Evolutionary conservation across 2,329 filamentous ascomycete species (phyloP).

Genomic region (Didymella exigua): DNA sequence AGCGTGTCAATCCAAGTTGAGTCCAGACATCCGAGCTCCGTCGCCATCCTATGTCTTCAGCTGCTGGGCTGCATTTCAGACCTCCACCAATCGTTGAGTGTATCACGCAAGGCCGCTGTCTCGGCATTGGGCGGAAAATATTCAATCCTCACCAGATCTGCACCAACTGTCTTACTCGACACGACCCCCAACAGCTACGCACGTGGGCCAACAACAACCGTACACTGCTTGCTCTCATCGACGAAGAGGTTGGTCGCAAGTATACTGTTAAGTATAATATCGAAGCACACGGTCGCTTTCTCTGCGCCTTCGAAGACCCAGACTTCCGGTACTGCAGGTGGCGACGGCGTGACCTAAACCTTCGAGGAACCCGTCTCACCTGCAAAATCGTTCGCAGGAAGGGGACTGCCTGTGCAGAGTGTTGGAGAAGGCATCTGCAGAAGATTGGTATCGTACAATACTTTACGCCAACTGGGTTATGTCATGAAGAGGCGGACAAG

Average conservation of each 20-base stretch:
- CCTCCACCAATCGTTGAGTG: slow-evolving; percentile 35
- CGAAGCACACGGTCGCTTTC: slow-evolving; percentile 28
- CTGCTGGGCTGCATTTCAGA: slow-evolving; percentile 24
- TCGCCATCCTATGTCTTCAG: slow-evolving; percentile 27
- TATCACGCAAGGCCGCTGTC: slow-evolving; percentile 26
- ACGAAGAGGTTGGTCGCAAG: slow-evolving; percentile 28
- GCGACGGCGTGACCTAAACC: slow-evolving; percentile 33
- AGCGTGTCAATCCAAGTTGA: slow-evolving; percentile 21
- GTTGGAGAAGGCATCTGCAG: slow-evolving; percentile 31
- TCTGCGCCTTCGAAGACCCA: slow-evolving; percentile 38
- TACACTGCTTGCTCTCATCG: slow-evolving; percentile 21
- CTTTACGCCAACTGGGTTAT: slow-evolving; percentile 36
- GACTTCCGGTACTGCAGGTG: slow-evolving; percentile 34
- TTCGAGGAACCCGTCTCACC: slow-evolving; percentile 28
- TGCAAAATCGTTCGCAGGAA: slow-evolving; percentile 29
- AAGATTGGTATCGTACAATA: slow-evolving; percentile 34
- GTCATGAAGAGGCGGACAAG: slow-evolving; percentile 37
- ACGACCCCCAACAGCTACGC: slow-evolving; percentile 35
- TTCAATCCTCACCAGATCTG: slow-evolving; percentile 28
- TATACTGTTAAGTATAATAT: slow-evolving; percentile 30
- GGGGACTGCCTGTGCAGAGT: slow-evolving; percentile 30
- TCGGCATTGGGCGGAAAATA: slow-evolving; percentile 38
- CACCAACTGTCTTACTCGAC: slow-evolving; percentile 29
- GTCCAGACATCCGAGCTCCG: slow-evolving; percentile 21
- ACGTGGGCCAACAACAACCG: slow-evolving; percentile 23